Evolutionary conservation across 805 yeast species (phyloP).

Genomic region (Suhomyces kilbournensis): DNA sequence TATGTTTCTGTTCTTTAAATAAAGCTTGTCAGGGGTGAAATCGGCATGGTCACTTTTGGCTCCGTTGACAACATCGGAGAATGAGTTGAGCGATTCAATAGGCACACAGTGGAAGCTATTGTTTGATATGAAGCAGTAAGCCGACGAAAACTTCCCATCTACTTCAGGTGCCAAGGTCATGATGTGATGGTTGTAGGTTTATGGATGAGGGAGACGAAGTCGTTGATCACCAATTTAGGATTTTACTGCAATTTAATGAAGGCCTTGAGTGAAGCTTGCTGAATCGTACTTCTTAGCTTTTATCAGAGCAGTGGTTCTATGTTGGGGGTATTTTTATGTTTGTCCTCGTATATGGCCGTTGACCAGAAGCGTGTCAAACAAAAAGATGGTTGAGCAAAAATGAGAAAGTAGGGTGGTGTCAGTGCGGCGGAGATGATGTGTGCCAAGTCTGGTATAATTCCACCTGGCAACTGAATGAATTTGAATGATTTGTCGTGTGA

Average conservation of each 20-base stretch:
- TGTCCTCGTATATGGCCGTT: neutral
- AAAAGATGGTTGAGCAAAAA: neutral
- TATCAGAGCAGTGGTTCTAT: neutral
- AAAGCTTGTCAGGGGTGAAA: slow-evolving; percentile 14
- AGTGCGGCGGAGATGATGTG: neutral
- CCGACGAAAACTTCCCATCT: slow-evolving; percentile 13
- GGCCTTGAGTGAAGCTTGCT: neutral
- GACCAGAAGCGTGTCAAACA: neutral
- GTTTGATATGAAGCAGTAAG: slow-evolving; percentile 24
- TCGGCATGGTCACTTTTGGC: slow-evolving; percentile 9
- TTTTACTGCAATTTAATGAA: neutral
- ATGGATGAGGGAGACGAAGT: neutral
- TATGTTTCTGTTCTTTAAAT: slow-evolving; percentile 18
- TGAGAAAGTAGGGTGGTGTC: neutral
- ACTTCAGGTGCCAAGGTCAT: neutral
- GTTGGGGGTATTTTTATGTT: neutral
- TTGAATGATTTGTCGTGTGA: neutral
- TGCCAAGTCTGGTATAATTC: neutral
- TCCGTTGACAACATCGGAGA: slow-evolving; percentile 3
- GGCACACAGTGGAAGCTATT: slow-evolving; percentile 27
- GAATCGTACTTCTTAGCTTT: neutral
- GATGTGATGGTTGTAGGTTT: neutral
- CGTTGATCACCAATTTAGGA: neutral
- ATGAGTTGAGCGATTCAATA: slow-evolving; percentile 14
- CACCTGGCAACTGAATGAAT: neutral